These are phyloP conservation scores for Boletellus ananiceps DNA, from an alignment of 768 basidiomycete genomes.

Conservation along the genomic window DNA sequence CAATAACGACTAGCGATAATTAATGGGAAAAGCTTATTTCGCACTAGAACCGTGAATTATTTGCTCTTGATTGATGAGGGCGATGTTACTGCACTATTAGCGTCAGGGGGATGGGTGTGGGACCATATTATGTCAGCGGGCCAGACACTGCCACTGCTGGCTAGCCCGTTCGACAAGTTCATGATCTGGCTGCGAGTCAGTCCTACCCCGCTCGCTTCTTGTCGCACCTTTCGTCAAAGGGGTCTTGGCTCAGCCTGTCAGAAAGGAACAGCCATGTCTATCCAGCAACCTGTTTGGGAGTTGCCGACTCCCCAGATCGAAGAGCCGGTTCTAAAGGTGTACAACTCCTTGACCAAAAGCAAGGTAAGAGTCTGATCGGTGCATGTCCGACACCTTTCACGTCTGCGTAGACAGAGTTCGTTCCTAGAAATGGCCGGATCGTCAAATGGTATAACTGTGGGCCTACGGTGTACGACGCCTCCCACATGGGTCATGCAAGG, in stretches of 20 bases:
- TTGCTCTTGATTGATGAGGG: no score
- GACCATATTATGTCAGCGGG: constrained; percentile 22
- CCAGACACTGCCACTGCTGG: background rate
- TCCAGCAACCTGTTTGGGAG: constrained; percentile 53
- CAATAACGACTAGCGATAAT: background rate
- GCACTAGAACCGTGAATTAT: no score
- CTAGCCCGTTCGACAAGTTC: background rate
- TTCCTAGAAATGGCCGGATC: constrained; percentile 59
- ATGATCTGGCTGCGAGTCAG: constrained; percentile 25
- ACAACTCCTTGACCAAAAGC: constrained; percentile 87
- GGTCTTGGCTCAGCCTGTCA: constrained; percentile 3
- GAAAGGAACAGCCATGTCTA: constrained; percentile 40
- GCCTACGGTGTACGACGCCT: constrained; percentile 96
- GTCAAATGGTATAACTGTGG: constrained; percentile 99
- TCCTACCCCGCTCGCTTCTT: constrained; percentile 1
- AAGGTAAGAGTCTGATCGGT: constrained; percentile 56
- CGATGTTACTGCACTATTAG: no score
- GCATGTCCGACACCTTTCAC: constrained; percentile 8
- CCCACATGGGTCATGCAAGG: constrained; percentile 99
- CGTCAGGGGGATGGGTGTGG: no score
- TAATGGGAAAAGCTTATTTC: background rate
- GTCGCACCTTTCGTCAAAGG: constrained; percentile 7
- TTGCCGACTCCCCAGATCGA: constrained; percentile 34
- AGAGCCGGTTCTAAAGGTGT: constrained; percentile 63
- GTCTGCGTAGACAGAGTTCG: constrained; percentile 64